Conservation (phyloP, 495 filamentous ascomycete genomes). For the Physcia stellaris region DNA sequence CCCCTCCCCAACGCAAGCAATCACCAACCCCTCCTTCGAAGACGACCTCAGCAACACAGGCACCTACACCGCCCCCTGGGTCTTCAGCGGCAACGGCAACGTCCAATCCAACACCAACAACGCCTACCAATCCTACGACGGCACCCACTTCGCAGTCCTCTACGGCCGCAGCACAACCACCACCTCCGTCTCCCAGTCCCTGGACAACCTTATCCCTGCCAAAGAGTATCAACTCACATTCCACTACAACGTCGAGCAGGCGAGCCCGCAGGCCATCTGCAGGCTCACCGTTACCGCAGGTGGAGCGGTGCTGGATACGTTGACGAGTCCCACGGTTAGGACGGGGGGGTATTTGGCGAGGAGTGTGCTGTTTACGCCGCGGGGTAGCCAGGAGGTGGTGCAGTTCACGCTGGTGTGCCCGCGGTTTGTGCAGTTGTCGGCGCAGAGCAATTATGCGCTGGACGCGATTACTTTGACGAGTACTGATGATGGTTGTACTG, state of each 20-base stretch:
- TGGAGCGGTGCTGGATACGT: background rate
- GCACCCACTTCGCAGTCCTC: background rate
- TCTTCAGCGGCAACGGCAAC: background rate
- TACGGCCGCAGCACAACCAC: background rate
- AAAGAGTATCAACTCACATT: background rate
- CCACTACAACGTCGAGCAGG: background rate
- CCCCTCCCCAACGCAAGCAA: constrained; percentile 1
- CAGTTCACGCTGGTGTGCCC: background rate
- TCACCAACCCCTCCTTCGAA: constrained; percentile 1
- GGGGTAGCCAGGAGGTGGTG: background rate
- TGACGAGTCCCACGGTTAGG: background rate
- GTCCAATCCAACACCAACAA: background rate
- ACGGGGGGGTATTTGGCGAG: background rate
- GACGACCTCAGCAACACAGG: background rate
- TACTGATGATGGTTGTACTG: no score
- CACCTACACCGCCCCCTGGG: background rate
- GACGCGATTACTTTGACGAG: background rate
- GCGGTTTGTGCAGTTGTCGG: background rate
- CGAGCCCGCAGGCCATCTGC: background rate
- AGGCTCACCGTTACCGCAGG: background rate
- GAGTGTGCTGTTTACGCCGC: background rate
- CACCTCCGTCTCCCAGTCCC: background rate
- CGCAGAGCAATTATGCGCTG: background rate
- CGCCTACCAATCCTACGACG: background rate
- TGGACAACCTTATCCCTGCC: background rate